A percentile compares a stretch with the other conserved stretches of the same genome.
Evolutionary conservation across 257 asterid species (phyloP).

Genomic region (Henckelia pumila): DNA sequence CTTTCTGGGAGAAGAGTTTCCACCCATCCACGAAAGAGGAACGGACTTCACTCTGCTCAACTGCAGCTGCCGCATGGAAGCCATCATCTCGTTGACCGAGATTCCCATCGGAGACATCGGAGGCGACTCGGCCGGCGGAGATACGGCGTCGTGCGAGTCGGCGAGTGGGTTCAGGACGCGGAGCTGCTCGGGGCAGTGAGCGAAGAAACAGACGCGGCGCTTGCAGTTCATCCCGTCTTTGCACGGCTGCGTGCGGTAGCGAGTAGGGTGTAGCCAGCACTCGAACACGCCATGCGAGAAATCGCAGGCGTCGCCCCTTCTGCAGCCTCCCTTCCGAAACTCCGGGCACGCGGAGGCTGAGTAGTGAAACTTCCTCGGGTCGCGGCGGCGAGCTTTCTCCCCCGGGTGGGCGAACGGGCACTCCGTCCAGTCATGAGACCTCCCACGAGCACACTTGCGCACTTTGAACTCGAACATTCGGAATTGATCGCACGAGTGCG

Average conservation of each 20-base stretch:
- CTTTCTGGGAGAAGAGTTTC: constrained; percentile 27
- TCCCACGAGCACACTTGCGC: constrained; percentile 23
- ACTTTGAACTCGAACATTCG: constrained; percentile 31
- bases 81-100: constrained; percentile 35
- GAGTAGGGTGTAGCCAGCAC: constrained; percentile 29
- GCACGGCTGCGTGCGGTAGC: constrained; percentile 33
- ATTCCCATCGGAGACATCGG: constrained; percentile 49
- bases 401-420: constrained; percentile 29
- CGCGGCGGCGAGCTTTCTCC: constrained; percentile 32
- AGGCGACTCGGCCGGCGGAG: constrained; percentile 51
- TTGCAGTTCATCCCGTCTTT: constrained; percentile 25
- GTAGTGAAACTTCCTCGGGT: constrained; percentile 26
- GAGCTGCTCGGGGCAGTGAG: constrained; percentile 26
- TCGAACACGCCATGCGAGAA: constrained; percentile 28
- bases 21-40: constrained; percentile 33
- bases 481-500: constrained; percentile 26
- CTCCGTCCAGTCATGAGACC: constrained; percentile 33
- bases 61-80: constrained; percentile 47
- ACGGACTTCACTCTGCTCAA: constrained; percentile 37
- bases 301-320: constrained; percentile 24
- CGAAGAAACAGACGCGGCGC: constrained; percentile 31
- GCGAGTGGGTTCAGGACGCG: constrained; percentile 23
- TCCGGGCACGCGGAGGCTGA: constrained; percentile 29
- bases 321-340: constrained; percentile 23
- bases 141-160: constrained; percentile 24